Evolutionary conservation across 208 protist species (phyloP), one percentile per base, ranked within the genome.

Genomic region (Angomonas deanei): DNA sequence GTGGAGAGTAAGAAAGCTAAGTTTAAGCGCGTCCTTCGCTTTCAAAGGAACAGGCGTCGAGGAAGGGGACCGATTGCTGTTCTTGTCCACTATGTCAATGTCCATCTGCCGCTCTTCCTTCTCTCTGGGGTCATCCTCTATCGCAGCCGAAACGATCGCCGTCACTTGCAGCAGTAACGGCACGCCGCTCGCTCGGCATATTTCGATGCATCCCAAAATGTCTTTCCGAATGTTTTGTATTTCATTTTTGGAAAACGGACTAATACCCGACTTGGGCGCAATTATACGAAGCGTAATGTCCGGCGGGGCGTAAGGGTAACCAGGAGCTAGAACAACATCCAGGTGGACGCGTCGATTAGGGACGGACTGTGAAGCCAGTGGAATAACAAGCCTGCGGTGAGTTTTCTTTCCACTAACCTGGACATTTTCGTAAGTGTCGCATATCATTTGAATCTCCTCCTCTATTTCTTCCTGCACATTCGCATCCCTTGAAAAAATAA

Each of bases 271-370:
- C 1, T 58, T 74, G 1, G 64, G 67, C 0, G 39, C 21, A 0
- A 77, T 74, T 56, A 91, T 78, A 1, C 63, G 38, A 30, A 88
- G 68, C 1, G 68, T 67, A 13, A 90, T 69, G 2, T 61, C 58
- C 6, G 87, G 87, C 15, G 80, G 62, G 3, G 86, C 74, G 62
- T 78, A 93, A 6, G 83, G 83, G 59, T 93, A 90, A 6, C 83
- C 87, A 15, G 65, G 71, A 1, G 86, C 78, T 24, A 91, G 55
- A 26, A 50, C 66, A n/a, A 93, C 78, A 26, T 84, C 74, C 26
- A 93, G 32, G 17, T 55, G 61, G 6, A 89, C 61, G 0, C 76
- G 73, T 19, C 76, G 47, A n/a, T 52, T 73, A 5, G 82, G 70
- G 26, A 70, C 56, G 0, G 47, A 49, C 28, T 83, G 69, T 3